phyloP scores from a whole-genome alignment of 306 rosid genomes.

The Bauhinia variegata region DNA sequence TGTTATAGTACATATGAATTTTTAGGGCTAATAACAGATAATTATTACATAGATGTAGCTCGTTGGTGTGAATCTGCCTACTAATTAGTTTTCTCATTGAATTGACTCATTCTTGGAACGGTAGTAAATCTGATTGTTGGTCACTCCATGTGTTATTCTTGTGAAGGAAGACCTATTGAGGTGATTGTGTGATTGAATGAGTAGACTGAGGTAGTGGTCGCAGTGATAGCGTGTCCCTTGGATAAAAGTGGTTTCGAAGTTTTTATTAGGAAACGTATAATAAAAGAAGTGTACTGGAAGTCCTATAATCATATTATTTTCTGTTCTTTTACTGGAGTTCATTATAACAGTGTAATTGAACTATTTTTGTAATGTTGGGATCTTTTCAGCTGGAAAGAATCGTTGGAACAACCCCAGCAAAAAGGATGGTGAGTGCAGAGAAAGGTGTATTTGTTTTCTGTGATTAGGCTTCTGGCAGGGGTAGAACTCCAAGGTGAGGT shows the following conservation, averaged over 20 bases:
- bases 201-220: not conserved
- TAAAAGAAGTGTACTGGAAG: not conserved
- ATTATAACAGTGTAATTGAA: no score
- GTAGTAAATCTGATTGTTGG: not conserved
- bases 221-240: not conserved
- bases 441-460: constrained; percentile 51
- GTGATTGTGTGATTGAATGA: not conserved
- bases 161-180: not conserved
- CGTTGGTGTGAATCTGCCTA: constrained; percentile 1
- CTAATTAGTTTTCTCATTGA: not conserved
- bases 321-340: constrained; percentile 1
- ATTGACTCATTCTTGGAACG: not conserved
- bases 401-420: constrained; percentile 44
- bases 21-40: constrained; percentile 2
- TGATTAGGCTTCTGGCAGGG: constrained; percentile 17
- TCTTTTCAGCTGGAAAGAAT: constrained; percentile 51
- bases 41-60: not conserved
- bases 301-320: not conserved
- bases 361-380: not conserved
- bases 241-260: constrained; percentile 14
- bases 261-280: not conserved
- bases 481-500: no score
- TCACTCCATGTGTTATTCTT: not conserved
- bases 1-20: not conserved
- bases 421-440: constrained; percentile 48